These are phyloP conservation scores for Aureobasidium zeae DNA, from an alignment of 2,329 filamentous ascomycete species.

Conservation along the genomic window DNA sequence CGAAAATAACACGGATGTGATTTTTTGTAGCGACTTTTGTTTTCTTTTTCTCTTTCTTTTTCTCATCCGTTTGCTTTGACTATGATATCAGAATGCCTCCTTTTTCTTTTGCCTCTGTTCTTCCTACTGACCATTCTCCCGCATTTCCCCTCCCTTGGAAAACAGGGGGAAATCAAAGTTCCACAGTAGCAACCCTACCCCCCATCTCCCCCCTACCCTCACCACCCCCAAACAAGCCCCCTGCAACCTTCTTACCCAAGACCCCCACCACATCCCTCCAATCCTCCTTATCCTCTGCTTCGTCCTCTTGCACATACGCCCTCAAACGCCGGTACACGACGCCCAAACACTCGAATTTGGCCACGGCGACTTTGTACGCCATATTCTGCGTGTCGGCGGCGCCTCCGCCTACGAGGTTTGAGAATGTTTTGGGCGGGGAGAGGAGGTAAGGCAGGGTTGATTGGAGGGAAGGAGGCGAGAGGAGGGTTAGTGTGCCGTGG, in stretches of 20 bases:
- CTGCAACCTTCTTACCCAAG: slow-evolving; percentile 33
- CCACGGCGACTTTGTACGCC: slow-evolving; percentile 48
- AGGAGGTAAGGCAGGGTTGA: slow-evolving; percentile 48
- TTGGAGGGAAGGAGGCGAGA: slow-evolving; percentile 43
- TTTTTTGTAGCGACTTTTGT: no score
- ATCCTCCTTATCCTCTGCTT: slow-evolving; percentile 22
- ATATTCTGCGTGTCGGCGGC: slow-evolving; percentile 48
- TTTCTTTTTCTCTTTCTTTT: no score
- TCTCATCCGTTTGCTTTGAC: no score
- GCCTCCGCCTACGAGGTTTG: slow-evolving; percentile 50
- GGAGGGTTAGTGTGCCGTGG: slow-evolving; percentile 42
- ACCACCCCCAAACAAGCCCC: slow-evolving; percentile 34
- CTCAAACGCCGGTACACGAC: slow-evolving; percentile 40
- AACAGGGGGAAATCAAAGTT: no score
- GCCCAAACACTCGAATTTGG: slow-evolving; percentile 49
- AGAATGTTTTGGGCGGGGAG: slow-evolving; percentile 47
- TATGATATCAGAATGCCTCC: no score
- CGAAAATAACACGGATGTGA: no score
- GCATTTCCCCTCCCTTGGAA: no score
- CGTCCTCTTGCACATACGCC: slow-evolving; percentile 24
- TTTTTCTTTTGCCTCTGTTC: no score
- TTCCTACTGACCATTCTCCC: no score
- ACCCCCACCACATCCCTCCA: slow-evolving; percentile 35
- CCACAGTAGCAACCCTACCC: slow-evolving; percentile 38
- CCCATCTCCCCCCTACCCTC: slow-evolving; percentile 35